Conservation (phyloP, 1,139 yeast genomes). For the Nakaseomyces uthaithaninus region DNA sequence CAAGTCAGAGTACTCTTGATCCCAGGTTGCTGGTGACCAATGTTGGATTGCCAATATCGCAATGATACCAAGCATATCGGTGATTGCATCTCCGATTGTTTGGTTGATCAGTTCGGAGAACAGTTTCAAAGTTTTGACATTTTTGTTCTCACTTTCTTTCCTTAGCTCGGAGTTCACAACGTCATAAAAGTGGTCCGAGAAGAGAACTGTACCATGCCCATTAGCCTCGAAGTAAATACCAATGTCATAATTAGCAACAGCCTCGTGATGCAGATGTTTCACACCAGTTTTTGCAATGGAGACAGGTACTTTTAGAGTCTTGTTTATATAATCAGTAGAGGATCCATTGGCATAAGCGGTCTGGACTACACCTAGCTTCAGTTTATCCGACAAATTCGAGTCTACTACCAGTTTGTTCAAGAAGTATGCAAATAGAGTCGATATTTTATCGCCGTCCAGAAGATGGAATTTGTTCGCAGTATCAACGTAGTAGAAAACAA, state of each 20-base stretch:
- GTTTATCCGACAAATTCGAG: constrained; percentile 34
- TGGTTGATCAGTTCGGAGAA: constrained; percentile 77
- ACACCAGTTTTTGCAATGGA: constrained; percentile 94
- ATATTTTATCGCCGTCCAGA: constrained; percentile 90
- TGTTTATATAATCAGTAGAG: constrained; percentile 64
- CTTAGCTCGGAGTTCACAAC: constrained; percentile 26
- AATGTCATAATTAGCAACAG: constrained; percentile 73
- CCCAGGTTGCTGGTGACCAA: constrained; percentile 65
- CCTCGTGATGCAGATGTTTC: constrained; percentile 85
- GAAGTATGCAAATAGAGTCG: constrained; percentile 72
- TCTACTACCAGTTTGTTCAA: constrained; percentile 45
- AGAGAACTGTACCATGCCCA: constrained; percentile 97
- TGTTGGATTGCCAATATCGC: constrained; percentile 52
- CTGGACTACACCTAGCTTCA: constrained; percentile 79
- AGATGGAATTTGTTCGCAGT: constrained; percentile 44
- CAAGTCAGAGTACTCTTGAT: constrained; percentile 65
- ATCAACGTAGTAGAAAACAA: constrained; percentile 70
- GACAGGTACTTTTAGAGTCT: constrained; percentile 64
- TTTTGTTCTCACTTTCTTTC: constrained; percentile 34
- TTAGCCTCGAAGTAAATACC: constrained; percentile 97
- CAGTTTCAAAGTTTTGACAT: constrained; percentile 46
- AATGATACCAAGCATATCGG: constrained; percentile 75
- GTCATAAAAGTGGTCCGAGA: constrained; percentile 50
- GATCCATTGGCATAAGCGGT: constrained; percentile 97
- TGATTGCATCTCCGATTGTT: constrained; percentile 94